Evolutionary conservation across 257 asterid genomes (phyloP), one percentile per base, ranked within the genome.

Genomic region (Solanum etuberosum): DNA sequence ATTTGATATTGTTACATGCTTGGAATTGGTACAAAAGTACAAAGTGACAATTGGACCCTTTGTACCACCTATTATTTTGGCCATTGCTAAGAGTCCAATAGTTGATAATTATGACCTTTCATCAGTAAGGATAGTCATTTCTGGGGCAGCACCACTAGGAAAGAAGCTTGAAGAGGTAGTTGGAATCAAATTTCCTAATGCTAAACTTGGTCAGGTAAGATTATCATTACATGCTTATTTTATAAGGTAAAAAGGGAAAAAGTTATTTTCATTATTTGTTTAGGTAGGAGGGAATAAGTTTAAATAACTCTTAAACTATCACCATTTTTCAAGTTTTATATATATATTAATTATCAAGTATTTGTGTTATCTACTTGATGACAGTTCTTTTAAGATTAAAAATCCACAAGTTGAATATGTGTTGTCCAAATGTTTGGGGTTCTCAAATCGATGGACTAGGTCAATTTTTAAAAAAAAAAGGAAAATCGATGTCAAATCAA

Each of bases 71-170:
- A 95, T 97, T 3, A 95, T 97, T 7, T 48, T 95, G 89, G 92
- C 94, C 5, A 94, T 94, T 7, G 94, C 89, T 5, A 97, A 95
- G 90, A 93, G 96, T 72, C 95, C 97, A 29, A 54, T 91, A 31
- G 97, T 93, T 84, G 96, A 88, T 35, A 91, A 94, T 29, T 95
- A 93, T 25, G 98, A 97, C 92, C 94, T 97, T 14, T 94, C 98
- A 0, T 93, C 99, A 2, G 89, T 95, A 3, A 88, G 97, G 91
- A 93, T 91, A 70, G 98, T 97, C 31, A 92, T 95, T 95, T 97
- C 96, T 0, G 99, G 99, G 76, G 99, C 98, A 51, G 99, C 99
- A 18, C 99, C 99, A n/a, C 92, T 97, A 1, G 99, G 98, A 2
- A 94, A 94, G 94, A 98, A 93, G 90, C 92, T 95, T 70, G 98